A percentile compares a stretch with the other conserved stretches of the same genome.
Evolutionary conservation across 2,329 filamentous ascomycete species (phyloP).

Genomic region (Colletotrichum chlorophyti): DNA sequence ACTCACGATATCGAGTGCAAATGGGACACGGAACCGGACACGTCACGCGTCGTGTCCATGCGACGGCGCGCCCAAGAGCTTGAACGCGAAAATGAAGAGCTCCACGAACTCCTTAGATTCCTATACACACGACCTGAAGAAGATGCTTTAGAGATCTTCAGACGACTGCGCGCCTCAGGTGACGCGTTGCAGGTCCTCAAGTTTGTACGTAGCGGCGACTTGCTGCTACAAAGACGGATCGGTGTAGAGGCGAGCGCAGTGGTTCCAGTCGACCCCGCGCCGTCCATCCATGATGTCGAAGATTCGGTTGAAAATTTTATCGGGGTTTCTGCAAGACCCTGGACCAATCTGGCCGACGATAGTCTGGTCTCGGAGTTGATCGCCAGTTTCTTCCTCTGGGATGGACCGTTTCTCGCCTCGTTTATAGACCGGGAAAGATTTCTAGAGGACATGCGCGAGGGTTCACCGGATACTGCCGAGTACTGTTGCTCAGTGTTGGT

Average conservation of each 20-base stretch:
- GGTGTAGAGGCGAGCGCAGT: not conserved
- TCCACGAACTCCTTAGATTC: not conserved
- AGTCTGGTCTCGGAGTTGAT: not conserved
- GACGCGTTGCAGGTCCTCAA: not conserved
- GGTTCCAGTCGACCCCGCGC: not conserved
- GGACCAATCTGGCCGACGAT: not conserved
- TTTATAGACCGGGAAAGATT: not conserved
- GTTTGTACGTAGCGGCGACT: not conserved
- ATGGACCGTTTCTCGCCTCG: not conserved
- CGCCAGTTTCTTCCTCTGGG: not conserved
- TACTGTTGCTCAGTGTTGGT: not conserved
- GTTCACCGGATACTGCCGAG: not conserved
- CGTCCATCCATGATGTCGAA: not conserved
- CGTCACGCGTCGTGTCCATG: not conserved
- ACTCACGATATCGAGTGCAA: not conserved
- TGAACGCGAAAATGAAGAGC: conserved; percentile 16
- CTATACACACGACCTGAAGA: not conserved
- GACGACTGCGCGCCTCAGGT: not conserved
- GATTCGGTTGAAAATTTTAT: too few species aligned
- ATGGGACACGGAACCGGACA: conserved; percentile 13
- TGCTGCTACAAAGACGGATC: not conserved
- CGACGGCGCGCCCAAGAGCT: conserved; percentile 8
- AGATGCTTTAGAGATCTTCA: not conserved
- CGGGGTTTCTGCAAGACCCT: not conserved
- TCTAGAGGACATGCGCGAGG: not conserved